Base-by-base conservation (phyloP, 31 red algal species). In the Pterothamnion heteromorphum region DNA sequence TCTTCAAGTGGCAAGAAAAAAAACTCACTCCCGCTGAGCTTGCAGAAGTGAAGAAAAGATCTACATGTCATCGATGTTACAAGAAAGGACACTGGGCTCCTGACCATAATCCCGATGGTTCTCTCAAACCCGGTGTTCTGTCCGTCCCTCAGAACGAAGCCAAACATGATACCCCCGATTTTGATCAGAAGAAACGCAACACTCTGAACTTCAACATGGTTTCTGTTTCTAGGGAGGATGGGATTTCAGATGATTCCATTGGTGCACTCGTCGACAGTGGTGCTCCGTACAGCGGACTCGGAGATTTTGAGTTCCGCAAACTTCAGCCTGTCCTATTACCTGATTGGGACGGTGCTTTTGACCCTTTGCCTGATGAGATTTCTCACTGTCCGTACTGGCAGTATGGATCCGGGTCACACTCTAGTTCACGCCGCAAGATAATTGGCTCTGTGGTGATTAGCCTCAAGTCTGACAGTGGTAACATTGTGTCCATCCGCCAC, bases 271-370 rank as follows among this genome's bases (percentile, higher is more conserved):
- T 86, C 24, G 93, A 91, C 57, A 38, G 91, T 81, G 93, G 14
- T 3, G 87, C 86, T 36, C 85, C 87, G 22, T 94, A 94, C 44
- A 94, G 88, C 43, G 88, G 87, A 3, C 72, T 94, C 1, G 93
- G 93, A 72, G 0, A 44, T 0, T 3, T 21, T 35, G 88, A 90
- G 31, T 86, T 91, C 31, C 81, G 85, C 2, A 1, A 85, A 33
- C 43, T 94, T 3, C 27, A 85, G 24, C 3, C 72, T 0, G 18
- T 84, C 0, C 26, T 91, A 30, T 71, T 35, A 30, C 84, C 83
- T 1, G 20, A 93, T 2, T 94, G 74, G 93, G 35, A 94, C 4
- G 27, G 72, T 26, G 44, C 21, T 3, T 38, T 94, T 22, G 57
- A 89, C 2, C 0, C 31, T 1, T 21, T 93, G 3, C 84, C 44